phyloP scores from a whole-genome alignment of 2,329 filamentous ascomycete species.

The Paraconiothyrium sp. region DNA sequence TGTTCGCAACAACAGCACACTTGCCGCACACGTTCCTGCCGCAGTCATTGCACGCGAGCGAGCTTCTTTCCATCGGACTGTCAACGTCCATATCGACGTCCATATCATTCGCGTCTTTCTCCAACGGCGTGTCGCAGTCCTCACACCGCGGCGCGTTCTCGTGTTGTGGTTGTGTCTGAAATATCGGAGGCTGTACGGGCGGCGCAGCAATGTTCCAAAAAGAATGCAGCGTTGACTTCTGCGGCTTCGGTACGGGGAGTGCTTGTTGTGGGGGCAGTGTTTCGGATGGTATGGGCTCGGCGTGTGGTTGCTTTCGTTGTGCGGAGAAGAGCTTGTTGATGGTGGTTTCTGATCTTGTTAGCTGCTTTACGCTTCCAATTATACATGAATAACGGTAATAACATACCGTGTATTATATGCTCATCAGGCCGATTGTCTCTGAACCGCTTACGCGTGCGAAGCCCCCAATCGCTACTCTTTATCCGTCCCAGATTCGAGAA shows the following conservation, averaged over 20 bases:
- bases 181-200: conserved; percentile 34
- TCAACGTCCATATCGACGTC: conserved; percentile 49
- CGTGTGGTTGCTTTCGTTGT: conserved; percentile 47
- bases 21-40: conserved; percentile 52
- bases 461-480: conserved; percentile 57
- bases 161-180: conserved; percentile 23
- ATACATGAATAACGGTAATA: background rate
- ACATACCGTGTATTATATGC: conserved; percentile 63
- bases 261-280: conserved; percentile 24
- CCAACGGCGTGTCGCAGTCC: conserved; percentile 54
- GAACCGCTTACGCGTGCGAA: conserved; percentile 67
- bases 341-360: conserved; percentile 52
- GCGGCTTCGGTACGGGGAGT: conserved; percentile 32
- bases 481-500: conserved; percentile 37
- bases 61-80: conserved; percentile 30
- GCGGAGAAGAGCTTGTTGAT: conserved; percentile 57
- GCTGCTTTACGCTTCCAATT: too few species aligned
- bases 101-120: conserved; percentile 43
- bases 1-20: conserved; percentile 52
- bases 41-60: conserved; percentile 51
- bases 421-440: conserved; percentile 68
- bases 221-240: conserved; percentile 58
- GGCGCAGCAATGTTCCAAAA: conserved; percentile 57
- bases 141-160: conserved; percentile 48
- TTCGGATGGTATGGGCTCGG: conserved; percentile 40